Evolutionary conservation across 129 eudicot species (phyloP).

Genomic region (carrot (Daucus carota)): DNA sequence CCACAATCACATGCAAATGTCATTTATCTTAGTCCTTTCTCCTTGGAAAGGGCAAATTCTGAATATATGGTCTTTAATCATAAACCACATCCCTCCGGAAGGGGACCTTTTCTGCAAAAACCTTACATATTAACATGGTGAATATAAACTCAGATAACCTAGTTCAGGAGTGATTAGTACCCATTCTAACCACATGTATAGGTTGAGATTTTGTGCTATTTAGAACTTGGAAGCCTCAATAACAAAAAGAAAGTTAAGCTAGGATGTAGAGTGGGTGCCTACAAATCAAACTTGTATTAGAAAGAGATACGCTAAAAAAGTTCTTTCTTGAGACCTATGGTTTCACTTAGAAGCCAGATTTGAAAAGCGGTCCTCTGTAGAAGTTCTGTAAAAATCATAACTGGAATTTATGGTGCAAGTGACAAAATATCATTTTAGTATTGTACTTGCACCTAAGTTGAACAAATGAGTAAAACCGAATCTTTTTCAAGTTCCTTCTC

Average conservation of each 20-base stretch:
- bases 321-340: not conserved
- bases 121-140: not conserved
- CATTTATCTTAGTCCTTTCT: not conserved
- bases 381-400: not conserved
- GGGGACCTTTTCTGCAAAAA: not conserved
- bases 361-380: not conserved
- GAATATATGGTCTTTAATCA: not conserved
- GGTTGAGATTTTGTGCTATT: not conserved
- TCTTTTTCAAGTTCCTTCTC: not conserved
- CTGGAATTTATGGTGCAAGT: not conserved
- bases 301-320: not conserved
- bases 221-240: not conserved
- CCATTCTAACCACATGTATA: not conserved
- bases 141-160: not conserved
- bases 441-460: conserved; percentile 4
- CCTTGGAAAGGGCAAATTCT: not conserved
- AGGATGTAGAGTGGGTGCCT: conserved; percentile 1
- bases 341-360: not conserved
- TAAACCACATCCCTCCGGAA: not conserved
- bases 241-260: not conserved
- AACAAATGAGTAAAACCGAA: not conserved
- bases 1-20: not conserved
- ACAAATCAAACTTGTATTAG: not conserved
- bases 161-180: not conserved
- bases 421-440: not conserved